These are phyloP conservation scores for Nymphaea thermarum DNA, from an alignment of 164 flowering plant species.

Conservation along the genomic window DNA sequence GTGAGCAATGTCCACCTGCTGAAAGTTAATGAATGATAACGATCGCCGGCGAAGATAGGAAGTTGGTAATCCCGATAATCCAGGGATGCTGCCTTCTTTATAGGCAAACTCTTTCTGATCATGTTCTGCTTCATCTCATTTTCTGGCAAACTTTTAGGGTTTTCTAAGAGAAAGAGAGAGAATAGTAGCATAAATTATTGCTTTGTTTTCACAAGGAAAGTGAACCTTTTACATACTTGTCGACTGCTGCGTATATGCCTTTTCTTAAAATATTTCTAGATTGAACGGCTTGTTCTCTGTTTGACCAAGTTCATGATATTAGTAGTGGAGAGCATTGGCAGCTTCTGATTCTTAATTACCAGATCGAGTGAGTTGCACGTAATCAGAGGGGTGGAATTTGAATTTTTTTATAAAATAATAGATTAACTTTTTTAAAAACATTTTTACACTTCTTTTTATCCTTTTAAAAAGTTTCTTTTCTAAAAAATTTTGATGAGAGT, in stretches of 20 bases:
- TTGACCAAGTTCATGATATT: background rate
- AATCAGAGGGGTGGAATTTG: too few species aligned
- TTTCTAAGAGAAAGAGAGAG: background rate
- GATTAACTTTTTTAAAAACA: too few species aligned
- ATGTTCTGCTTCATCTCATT: background rate
- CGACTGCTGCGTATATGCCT: too few species aligned
- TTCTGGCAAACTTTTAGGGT: background rate
- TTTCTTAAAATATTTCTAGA: too few species aligned
- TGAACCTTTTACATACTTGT: too few species aligned
- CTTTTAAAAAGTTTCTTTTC: too few species aligned
- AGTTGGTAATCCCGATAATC: background rate
- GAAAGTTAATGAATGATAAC: background rate
- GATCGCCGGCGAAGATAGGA: background rate
- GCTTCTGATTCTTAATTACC: too few species aligned
- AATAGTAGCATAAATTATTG: background rate
- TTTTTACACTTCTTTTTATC: too few species aligned
- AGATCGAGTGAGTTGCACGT: too few species aligned
- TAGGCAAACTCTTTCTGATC: background rate
- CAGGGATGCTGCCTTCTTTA: background rate
- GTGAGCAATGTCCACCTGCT: slow-evolving; percentile 15
- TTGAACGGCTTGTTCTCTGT: background rate
- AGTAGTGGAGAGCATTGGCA: background rate
- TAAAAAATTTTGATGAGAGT: too few species aligned
- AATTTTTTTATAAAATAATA: too few species aligned
- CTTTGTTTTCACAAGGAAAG: background rate